Evolutionary conservation across 2,329 filamentous ascomycete genomes (phyloP), one percentile per base, ranked within the genome.

Genomic region (Alternaria infectoria): DNA sequence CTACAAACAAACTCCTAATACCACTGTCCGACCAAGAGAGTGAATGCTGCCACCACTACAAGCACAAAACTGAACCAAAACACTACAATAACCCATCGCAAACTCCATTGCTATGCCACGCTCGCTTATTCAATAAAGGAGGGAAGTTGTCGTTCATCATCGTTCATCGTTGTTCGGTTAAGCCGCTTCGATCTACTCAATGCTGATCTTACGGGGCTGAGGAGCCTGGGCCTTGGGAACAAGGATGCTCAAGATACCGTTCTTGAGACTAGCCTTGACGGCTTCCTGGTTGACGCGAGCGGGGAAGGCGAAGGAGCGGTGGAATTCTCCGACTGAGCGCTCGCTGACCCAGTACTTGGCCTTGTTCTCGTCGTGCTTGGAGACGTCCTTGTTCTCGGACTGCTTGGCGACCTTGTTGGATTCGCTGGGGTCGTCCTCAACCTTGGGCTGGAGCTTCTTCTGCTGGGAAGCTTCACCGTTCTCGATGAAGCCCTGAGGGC

Each of bases 261-360:
- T 84, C 81, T 86, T 89, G 76, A 90, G 74, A 57, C 79, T 85
- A 19, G 88, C 88, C 79, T 85, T 87, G 69, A 89, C 87, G n/a
- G 78, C 81, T 30, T 89, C 87, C 72, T 88, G 87, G 67, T 89
- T 83, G 54, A 90, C 84, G 30, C 84, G 80, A 3, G 80, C 78
- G 2, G 88, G 86, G 81, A 90, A 89, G 62, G 79, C 82, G 78
- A 90, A 89, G 51, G 81, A 83, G 70, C 88, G 84, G 63, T 85
- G 83, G 80, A 90, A 90, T 57, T 86, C 83, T 67, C 88, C 88
- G 12, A 88, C 81, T 1, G 83, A 84, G 69, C 88, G 86, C 77
- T 90, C 88, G 57, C 81, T 84, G 58, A 88, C 83, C 92, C 91
- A 95, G 85, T 89, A 94, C 80, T 88, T 90, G 71, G 82, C 67